Percentiles rank a stretch among this genome's conserved stretches.
phyloP scores from a whole-genome alignment of 2,329 filamentous ascomycete species.

The Alternaria novae-zelandiae region DNA sequence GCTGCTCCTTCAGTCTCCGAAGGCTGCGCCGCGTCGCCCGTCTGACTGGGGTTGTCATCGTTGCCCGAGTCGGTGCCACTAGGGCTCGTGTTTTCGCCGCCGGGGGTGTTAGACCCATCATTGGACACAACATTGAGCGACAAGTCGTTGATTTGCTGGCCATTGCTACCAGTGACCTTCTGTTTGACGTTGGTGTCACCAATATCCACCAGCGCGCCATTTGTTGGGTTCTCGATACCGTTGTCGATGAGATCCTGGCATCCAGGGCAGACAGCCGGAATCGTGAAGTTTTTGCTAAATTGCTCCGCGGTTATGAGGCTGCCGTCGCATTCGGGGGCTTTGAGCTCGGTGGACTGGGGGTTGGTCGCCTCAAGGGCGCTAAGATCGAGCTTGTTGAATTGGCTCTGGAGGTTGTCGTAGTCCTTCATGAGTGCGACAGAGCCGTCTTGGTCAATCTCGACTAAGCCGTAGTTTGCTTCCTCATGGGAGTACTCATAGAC shows the following conservation, averaged over 20 bases:
- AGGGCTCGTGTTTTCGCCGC: conserved; percentile 46
- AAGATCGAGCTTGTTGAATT: conserved; percentile 79
- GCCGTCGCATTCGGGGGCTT: conserved; percentile 68
- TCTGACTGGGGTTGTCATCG: conserved; percentile 6
- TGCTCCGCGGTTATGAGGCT: conserved; percentile 68
- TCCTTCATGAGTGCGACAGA: conserved; percentile 53
- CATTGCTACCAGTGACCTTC: conserved; percentile 63
- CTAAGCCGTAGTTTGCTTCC: conserved; percentile 62
- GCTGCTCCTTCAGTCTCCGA: conserved; percentile 24
- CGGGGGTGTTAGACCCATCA: conserved; percentile 62
- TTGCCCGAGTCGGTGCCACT: conserved; percentile 1
- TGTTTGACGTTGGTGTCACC: conserved; percentile 62
- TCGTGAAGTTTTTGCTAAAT: conserved; percentile 80
- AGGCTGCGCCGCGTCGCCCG: conserved; percentile 20
- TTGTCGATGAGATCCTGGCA: conserved; percentile 77
- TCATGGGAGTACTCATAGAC: conserved; percentile 85
- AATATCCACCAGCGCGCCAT: conserved; percentile 64
- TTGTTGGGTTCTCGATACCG: conserved; percentile 70
- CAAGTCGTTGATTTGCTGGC: conserved; percentile 67
- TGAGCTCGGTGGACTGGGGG: conserved; percentile 60
- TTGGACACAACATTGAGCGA: conserved; percentile 61
- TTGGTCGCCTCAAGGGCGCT: conserved; percentile 68
- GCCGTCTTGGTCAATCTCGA: conserved; percentile 53
- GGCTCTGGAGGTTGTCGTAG: conserved; percentile 72
- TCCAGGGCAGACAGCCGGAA: conserved; percentile 71